Percentiles rank a stretch among this genome's conserved stretches.
Evolutionary conservation across 1,139 yeast species (phyloP).

Genomic region (Geotrichum carabidarum): DNA sequence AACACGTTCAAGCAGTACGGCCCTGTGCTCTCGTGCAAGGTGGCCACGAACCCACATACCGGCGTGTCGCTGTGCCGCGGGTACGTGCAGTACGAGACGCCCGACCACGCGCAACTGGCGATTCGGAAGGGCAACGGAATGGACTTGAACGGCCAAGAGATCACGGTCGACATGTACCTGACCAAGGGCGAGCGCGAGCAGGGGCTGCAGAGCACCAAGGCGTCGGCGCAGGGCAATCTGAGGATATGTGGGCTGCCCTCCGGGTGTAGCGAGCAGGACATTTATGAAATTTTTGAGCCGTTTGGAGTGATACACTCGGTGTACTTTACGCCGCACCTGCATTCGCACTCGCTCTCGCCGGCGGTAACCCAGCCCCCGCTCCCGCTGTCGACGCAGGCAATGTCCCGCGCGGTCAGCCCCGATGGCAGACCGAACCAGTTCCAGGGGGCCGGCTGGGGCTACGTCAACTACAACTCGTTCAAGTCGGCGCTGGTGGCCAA

Average conservation of each 20-base stretch:
- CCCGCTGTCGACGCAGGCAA: background rate
- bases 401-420: slow-evolving; percentile 1
- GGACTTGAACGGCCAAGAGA: slow-evolving; percentile 80
- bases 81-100: slow-evolving; percentile 79
- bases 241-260: slow-evolving; percentile 68
- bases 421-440: background rate
- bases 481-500: slow-evolving; percentile 6
- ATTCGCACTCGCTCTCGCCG: no score
- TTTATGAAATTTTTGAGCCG: slow-evolving; percentile 54
- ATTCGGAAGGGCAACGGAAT: slow-evolving; percentile 85
- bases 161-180: slow-evolving; percentile 78
- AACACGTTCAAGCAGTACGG: slow-evolving; percentile 86
- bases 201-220: slow-evolving; percentile 49
- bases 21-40: slow-evolving; percentile 77
- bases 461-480: slow-evolving; percentile 18
- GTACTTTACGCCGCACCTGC: slow-evolving; percentile 20
- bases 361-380: background rate
- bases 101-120: slow-evolving; percentile 78
- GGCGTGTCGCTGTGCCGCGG: slow-evolving; percentile 83
- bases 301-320: slow-evolving; percentile 64
- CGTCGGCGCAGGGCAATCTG: slow-evolving; percentile 71
- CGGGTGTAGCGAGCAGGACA: slow-evolving; percentile 55
- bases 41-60: slow-evolving; percentile 64
- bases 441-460: slow-evolving; percentile 25
- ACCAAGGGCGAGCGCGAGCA: slow-evolving; percentile 72